These are phyloP conservation scores for Allium sativum DNA, from an alignment of 106 monocot species.

Conservation along the genomic window DNA sequence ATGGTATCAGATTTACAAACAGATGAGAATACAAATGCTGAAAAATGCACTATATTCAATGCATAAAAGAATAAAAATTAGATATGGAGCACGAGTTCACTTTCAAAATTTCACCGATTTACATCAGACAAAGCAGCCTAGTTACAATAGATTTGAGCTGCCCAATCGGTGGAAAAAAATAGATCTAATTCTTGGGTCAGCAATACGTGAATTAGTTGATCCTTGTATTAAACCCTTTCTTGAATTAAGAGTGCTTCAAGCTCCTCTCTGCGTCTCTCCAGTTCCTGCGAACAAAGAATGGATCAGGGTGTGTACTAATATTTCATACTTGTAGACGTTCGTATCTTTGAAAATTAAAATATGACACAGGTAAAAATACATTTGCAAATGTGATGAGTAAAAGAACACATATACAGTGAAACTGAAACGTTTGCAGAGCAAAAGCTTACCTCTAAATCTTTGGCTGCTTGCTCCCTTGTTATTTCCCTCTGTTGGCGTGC, in stretches of 20 bases:
- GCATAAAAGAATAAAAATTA: too few species aligned
- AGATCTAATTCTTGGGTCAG: not conserved
- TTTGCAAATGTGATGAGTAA: too few species aligned
- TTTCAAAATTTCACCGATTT: too few species aligned
- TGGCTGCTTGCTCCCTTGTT: constrained; percentile 62
- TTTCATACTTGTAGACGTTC: not conserved
- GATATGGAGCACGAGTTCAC: too few species aligned
- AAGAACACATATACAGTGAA: too few species aligned
- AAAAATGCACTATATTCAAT: too few species aligned
- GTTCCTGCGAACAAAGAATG: constrained; percentile 22
- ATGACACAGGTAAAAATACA: not conserved
- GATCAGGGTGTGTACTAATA: not conserved
- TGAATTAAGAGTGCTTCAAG: constrained; percentile 40
- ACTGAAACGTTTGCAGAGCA: not conserved
- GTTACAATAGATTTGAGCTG: too few species aligned
- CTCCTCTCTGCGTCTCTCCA: constrained; percentile 46
- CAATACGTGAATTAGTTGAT: not conserved
- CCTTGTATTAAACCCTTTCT: constrained; percentile 12
- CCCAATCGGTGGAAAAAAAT: not conserved
- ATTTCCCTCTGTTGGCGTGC: constrained; percentile 44
- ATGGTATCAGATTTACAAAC: too few species aligned
- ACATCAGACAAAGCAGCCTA: too few species aligned
- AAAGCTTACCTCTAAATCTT: constrained; percentile 57
- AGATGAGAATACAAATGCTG: too few species aligned
- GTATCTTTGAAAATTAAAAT: not conserved